A percentile compares a stretch with the other conserved stretches of the same genome.
phyloP scores from a whole-genome alignment of 148 eudicot genomes.

The Arbutus unedo region DNA sequence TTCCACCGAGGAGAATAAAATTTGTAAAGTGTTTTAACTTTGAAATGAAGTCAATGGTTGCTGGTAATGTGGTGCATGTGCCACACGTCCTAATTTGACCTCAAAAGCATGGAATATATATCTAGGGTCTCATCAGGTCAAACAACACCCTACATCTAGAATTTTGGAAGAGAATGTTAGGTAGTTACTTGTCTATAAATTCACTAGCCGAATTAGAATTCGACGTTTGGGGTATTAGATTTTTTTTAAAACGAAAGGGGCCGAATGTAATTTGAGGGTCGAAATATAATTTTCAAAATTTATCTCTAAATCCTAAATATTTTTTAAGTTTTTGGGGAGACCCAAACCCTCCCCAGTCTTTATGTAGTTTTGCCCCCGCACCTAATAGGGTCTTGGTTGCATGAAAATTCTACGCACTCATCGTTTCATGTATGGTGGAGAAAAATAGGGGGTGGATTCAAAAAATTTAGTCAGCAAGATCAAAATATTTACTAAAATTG shows the following conservation, averaged over 20 bases:
- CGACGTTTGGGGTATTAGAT: no score
- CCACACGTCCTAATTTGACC: not conserved
- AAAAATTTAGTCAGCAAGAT: no score
- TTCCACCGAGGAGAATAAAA: not conserved
- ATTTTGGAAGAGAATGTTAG: not conserved
- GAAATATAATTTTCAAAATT: no score
- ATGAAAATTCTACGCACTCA: not conserved
- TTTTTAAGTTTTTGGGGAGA: no score
- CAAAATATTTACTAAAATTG: no score
- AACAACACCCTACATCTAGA: not conserved
- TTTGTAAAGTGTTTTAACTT: not conserved
- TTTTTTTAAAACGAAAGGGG: no score
- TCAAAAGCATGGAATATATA: not conserved
- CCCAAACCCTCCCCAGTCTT: no score
- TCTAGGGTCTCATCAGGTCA: not conserved
- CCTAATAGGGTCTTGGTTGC: not conserved
- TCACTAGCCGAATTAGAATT: no score
- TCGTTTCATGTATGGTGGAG: not conserved
- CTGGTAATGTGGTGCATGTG: not conserved
- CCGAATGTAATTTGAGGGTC: no score
- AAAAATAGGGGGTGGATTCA: no score
- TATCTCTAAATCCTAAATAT: no score
- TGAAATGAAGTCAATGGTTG: conserved; percentile 10
- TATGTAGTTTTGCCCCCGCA: no score
- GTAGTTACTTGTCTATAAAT: not conserved